Evolutionary conservation across 2,329 filamentous ascomycete genomes (phyloP).

Genomic region (Domatiomyces globalis): DNA sequence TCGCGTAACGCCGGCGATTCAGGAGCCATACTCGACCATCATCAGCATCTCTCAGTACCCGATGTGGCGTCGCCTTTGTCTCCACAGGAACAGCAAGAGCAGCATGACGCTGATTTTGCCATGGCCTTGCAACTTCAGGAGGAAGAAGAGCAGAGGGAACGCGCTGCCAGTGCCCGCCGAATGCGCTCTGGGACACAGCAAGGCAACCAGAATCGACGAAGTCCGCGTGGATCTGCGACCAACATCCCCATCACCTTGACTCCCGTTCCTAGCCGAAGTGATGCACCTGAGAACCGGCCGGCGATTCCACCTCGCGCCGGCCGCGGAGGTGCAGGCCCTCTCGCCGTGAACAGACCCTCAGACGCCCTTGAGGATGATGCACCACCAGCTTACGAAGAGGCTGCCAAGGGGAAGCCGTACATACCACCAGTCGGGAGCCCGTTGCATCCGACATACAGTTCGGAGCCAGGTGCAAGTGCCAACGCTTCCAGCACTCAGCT

Average conservation of each 20-base stretch:
- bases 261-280: conserved; percentile 14
- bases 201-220: not conserved
- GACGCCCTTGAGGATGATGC: conserved; percentile 35
- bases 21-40: conserved; percentile 2
- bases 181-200: not conserved
- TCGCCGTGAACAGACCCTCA: conserved; percentile 17
- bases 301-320: conserved; percentile 30
- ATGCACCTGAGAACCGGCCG: conserved; percentile 25
- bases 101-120: conserved; percentile 56
- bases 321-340: not conserved
- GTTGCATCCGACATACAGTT: conserved; percentile 22
- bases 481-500: conserved; percentile 12
- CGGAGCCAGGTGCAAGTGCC: conserved; percentile 8
- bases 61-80: conserved; percentile 20
- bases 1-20: conserved; percentile 9
- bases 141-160: conserved; percentile 53
- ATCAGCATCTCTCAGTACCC: conserved; percentile 6
- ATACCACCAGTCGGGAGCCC: conserved; percentile 36
- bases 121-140: conserved; percentile 87
- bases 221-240: conserved; percentile 1
- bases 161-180: conserved; percentile 11
- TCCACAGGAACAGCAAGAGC: conserved; percentile 52
- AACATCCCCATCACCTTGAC: conserved; percentile 4
- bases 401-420: conserved; percentile 43
- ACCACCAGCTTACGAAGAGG: conserved; percentile 53